Evolutionary conservation across 495 filamentous ascomycete genomes (phyloP), one percentile per base, ranked within the genome.

Genomic region (Talaromyces proteolyticus): DNA sequence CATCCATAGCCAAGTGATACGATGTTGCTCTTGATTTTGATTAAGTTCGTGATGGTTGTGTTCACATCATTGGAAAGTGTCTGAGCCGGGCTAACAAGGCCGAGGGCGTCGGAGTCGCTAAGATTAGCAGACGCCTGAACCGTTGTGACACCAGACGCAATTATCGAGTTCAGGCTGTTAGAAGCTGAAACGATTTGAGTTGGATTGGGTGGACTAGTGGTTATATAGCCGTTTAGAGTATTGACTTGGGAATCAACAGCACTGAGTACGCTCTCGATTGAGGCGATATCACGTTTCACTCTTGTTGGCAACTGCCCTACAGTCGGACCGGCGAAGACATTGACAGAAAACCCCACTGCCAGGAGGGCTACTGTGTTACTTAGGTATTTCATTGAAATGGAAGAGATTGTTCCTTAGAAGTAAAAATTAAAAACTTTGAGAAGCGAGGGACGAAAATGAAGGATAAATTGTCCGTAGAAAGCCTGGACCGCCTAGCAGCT

Each of bases 181-280:
- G 44, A 47, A 25, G 24, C 44, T 10, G 22, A 29, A 4, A 47
- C 22, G 16, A 47, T 26, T 14, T 34, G 29, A 34, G 29, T 34
- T 6, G 23, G 11, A 6, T 21, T 37, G 14, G 29, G 12, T 19
- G 23, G 18, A 18, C 22, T 17, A 17, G 44, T 18, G 16, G 26
- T 47, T 14, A 47, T 47, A 8, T 47, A 23, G 4, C n/a, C 18
- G 17, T 47, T 25, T 12, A 47, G 16, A 11, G 24, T n/a, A 26
- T 25, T 21, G 3, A 47, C 44, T 18, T 47, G 44, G 1, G 22
- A 19, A n/a, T 12, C 29, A 17, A 47, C 20, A 26, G 20, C 6
- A 20, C 6, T 47, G 44, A 47, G 22, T 19, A 47, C 44, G 29
- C 44, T 36, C n/a, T 47, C 25, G 26, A 47, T 47, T 22, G 44